A percentile compares a stretch with the other conserved stretches of the same genome.
Evolutionary conservation across 2,329 filamentous ascomycete species (phyloP).

Genomic region (Fusarium torulosum): DNA sequence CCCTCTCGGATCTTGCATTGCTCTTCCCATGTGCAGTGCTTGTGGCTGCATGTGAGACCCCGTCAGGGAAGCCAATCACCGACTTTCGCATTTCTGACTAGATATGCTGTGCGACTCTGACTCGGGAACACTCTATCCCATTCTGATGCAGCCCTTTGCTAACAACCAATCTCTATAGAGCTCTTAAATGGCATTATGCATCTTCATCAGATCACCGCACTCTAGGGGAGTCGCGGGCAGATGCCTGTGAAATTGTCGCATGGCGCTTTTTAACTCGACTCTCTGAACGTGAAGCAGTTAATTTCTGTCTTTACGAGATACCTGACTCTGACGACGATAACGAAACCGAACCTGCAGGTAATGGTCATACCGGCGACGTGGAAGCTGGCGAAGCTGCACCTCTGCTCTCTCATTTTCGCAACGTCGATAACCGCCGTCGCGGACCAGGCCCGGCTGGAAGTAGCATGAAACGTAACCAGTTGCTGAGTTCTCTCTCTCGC

Average conservation of each 20-base stretch:
- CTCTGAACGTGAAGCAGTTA: constrained; percentile 78
- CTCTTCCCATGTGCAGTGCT: not conserved
- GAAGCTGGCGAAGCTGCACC: constrained; percentile 63
- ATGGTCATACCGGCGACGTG: constrained; percentile 48
- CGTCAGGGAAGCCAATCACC: constrained; percentile 33
- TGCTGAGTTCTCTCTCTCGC: constrained; percentile 67
- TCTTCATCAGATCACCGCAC: constrained; percentile 72
- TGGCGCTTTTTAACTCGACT: constrained; percentile 81
- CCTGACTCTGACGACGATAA: constrained; percentile 58
- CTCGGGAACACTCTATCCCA: not conserved
- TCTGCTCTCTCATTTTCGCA: constrained; percentile 57
- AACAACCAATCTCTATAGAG: constrained; percentile 60
- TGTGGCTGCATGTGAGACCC: constrained; percentile 29
- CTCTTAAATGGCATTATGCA: constrained; percentile 80
- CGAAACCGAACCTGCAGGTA: constrained; percentile 28
- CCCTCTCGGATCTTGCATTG: not conserved
- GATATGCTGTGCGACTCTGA: constrained; percentile 23
- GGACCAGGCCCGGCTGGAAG: constrained; percentile 53
- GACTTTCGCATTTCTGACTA: not conserved
- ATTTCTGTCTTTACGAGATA: constrained; percentile 80
- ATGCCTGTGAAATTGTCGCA: constrained; percentile 83
- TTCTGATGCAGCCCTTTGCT: not conserved
- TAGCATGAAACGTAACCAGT: constrained; percentile 60
- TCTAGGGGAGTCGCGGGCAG: constrained; percentile 75
- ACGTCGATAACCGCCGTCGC: constrained; percentile 41